These are phyloP conservation scores for Calonectria pteridis DNA, from an alignment of 2,329 filamentous ascomycete species.

Conservation along the genomic window DNA sequence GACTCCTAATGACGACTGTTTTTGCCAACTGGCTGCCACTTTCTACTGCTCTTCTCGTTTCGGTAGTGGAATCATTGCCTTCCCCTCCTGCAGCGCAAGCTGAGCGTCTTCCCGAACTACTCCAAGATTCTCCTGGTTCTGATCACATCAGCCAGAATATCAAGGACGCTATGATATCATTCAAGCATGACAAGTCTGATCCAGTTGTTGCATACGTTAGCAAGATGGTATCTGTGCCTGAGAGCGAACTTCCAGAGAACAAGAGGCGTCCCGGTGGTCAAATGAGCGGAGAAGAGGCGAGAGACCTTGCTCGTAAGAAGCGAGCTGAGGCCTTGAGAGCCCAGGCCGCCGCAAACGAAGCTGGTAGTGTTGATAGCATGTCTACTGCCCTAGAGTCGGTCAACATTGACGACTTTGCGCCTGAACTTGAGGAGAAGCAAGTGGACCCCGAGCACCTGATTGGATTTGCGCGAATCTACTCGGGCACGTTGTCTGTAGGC, in stretches of 20 bases:
- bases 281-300: slow-evolving; percentile 89
- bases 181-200: slow-evolving; percentile 76
- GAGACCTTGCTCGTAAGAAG: slow-evolving; percentile 89
- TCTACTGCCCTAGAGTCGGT: slow-evolving; percentile 71
- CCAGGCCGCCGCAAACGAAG: slow-evolving; percentile 68
- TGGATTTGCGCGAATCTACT: slow-evolving; percentile 94
- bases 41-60: slow-evolving; percentile 92
- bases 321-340: slow-evolving; percentile 87
- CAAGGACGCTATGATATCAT: slow-evolving; percentile 84
- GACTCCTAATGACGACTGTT: slow-evolving; percentile 85
- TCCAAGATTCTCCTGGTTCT: slow-evolving; percentile 83
- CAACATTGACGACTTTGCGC: slow-evolving; percentile 66
- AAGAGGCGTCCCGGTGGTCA: slow-evolving; percentile 75
- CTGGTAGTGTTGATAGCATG: slow-evolving; percentile 68
- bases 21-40: slow-evolving; percentile 93
- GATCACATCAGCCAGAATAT: slow-evolving; percentile 76
- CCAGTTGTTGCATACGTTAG: slow-evolving; percentile 95
- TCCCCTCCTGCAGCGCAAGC: slow-evolving; percentile 86
- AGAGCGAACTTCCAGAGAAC: slow-evolving; percentile 91
- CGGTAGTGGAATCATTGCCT: slow-evolving; percentile 92
- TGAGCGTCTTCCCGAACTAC: slow-evolving; percentile 80
- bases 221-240: slow-evolving; percentile 96
- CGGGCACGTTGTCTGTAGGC: slow-evolving; percentile 88
- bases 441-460: slow-evolving; percentile 88
- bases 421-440: slow-evolving; percentile 66